phyloP scores from a whole-genome alignment of 2,329 filamentous ascomycete genomes.

The Moelleriella libera region DNA sequence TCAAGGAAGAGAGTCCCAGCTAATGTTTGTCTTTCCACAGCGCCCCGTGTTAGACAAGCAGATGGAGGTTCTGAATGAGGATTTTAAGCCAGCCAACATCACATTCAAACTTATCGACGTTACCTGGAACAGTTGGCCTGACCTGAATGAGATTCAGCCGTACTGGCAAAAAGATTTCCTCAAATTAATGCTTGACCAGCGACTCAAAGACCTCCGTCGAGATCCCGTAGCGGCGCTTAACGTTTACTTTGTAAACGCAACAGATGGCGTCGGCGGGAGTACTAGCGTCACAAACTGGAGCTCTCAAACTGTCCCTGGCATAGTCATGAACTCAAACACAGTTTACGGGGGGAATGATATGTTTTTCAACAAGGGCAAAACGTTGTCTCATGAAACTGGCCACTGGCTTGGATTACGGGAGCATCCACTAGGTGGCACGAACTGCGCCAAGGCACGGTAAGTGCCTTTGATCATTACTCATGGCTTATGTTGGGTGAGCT shows the following conservation, averaged over 20 bases:
- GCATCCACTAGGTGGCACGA: not conserved
- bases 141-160: not conserved
- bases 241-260: not conserved
- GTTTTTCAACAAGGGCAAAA: not conserved
- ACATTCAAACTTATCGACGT: not conserved
- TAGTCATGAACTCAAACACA: not conserved
- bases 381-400: not conserved
- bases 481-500: not conserved
- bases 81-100: not conserved
- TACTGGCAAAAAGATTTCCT: not conserved
- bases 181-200: not conserved
- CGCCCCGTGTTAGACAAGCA: not conserved
- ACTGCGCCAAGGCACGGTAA: not conserved
- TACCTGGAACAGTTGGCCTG: not conserved
- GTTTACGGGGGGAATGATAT: not conserved
- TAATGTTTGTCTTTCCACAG: not conserved
- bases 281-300: not conserved
- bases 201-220: not conserved
- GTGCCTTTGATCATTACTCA: not conserved
- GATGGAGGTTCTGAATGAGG: not conserved
- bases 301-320: not conserved
- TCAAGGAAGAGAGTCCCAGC: not conserved
- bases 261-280: not conserved
- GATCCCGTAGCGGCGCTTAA: not conserved
- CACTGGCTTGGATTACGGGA: not conserved